Conservation (phyloP, 805 yeast genomes). For the Blastobotrys muscicola region DNA sequence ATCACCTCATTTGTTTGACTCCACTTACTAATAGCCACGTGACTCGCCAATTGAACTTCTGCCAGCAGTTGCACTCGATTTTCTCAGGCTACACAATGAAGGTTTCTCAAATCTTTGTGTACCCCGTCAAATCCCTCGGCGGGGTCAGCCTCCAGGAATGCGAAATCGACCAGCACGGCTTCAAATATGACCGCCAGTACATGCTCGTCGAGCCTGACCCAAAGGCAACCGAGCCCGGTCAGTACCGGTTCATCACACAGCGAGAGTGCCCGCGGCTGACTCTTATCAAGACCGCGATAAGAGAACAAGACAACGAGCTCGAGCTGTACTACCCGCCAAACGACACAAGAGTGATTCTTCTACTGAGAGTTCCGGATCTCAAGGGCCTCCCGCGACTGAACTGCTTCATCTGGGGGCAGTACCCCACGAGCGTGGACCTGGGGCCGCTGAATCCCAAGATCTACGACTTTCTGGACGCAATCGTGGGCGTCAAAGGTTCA, state of each 20-base stretch:
- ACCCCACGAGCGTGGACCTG: conserved; percentile 19
- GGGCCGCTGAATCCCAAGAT: conserved; percentile 14
- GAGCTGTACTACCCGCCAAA: conserved; percentile 12
- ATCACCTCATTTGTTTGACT: no score
- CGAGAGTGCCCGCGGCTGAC: conserved; percentile 22
- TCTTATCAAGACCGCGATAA: conserved; percentile 15
- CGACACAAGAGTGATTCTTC: conserved; percentile 9
- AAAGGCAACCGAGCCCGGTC: conserved; percentile 3
- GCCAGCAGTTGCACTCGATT: no score
- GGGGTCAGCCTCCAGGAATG: conserved; percentile 21
- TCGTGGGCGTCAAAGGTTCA: not conserved
- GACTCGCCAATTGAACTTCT: no score
- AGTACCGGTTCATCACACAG: conserved; percentile 22
- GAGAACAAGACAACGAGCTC: conserved; percentile 9
- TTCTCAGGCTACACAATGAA: no score
- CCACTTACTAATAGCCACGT: no score
- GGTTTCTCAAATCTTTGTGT: conserved; percentile 15
- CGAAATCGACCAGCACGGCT: conserved; percentile 23
- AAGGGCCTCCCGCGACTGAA: conserved; percentile 6
- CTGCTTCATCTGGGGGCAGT: conserved; percentile 22
- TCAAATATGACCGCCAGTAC: conserved; percentile 25
- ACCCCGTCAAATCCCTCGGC: conserved; percentile 28
- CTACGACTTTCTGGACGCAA: conserved; percentile 6
- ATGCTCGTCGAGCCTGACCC: conserved; percentile 20
- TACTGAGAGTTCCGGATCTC: conserved; percentile 7